Conservation (phyloP, 768 basidiomycete species). For the Trametes villosa region DNA sequence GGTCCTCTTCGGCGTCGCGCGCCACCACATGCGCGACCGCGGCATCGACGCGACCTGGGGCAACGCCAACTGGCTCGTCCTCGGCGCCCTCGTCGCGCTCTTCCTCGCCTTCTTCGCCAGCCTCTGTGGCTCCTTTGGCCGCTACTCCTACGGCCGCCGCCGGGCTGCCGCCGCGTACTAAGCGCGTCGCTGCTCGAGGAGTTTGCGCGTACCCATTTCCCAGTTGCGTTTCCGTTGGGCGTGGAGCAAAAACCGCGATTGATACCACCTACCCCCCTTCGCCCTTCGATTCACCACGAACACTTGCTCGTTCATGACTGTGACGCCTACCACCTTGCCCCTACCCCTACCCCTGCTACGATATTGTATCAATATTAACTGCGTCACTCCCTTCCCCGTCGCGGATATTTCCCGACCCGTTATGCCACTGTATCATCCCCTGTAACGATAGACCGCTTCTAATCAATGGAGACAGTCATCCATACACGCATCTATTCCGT, state of each 20-base stretch:
- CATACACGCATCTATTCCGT: too few species aligned
- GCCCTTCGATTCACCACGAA: not conserved
- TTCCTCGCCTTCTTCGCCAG: slow-evolving; percentile 68
- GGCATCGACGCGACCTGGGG: slow-evolving; percentile 62
- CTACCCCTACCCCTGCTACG: not conserved
- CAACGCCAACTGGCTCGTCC: slow-evolving; percentile 82
- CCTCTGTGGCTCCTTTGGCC: slow-evolving; percentile 67
- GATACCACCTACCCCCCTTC: not conserved
- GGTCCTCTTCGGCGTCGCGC: slow-evolving; percentile 76
- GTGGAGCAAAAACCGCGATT: not conserved
- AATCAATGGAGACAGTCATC: not conserved
- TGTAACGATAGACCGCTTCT: slow-evolving; percentile 3
- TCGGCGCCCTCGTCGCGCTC: slow-evolving; percentile 73
- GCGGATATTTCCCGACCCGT: not conserved
- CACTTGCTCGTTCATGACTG: slow-evolving; percentile 6
- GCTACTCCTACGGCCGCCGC: slow-evolving; percentile 58
- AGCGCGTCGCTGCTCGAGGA: not conserved
- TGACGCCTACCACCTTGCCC: not conserved
- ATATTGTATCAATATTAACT: slow-evolving; percentile 4
- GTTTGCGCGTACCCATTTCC: too few species aligned
- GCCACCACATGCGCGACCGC: slow-evolving; percentile 55
- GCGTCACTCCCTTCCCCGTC: not conserved
- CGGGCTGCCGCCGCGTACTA: slow-evolving; percentile 15
- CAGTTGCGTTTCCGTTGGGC: not conserved
- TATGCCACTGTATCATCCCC: not conserved